A percentile compares a stretch with the other conserved stretches of the same genome.
phyloP scores from a whole-genome alignment of 2,329 filamentous ascomycete genomes.

The Pochonia chlamydosporia region DNA sequence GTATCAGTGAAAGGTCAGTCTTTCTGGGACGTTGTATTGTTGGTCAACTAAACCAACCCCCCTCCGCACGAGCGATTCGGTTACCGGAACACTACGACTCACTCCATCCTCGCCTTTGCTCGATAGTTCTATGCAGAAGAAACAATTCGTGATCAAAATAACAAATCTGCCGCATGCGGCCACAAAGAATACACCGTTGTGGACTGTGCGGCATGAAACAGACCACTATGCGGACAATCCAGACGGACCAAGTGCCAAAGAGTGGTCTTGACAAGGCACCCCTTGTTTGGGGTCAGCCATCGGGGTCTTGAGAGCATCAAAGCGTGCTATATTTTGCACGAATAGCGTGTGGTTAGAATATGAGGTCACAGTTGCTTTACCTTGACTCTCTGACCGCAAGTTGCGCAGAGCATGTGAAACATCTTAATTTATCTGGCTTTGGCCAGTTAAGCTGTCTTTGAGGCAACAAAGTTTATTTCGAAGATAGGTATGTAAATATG shows the following conservation, averaged over 20 bases:
- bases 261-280: constrained; percentile 9
- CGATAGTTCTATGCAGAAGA: not conserved
- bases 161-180: constrained; percentile 13
- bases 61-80: not conserved
- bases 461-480: not conserved
- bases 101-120: not conserved
- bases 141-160: constrained; percentile 1
- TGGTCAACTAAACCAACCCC: too few relatives aligned
- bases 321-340: constrained; percentile 4
- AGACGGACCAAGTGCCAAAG: constrained; percentile 9
- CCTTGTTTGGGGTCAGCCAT: constrained; percentile 11
- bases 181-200: constrained; percentile 11
- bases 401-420: constrained; percentile 8
- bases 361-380: constrained; percentile 1
- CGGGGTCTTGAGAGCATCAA: constrained; percentile 6
- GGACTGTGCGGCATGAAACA: constrained; percentile 8
- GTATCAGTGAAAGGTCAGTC: not conserved
- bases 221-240: constrained; percentile 11
- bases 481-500: too few relatives aligned
- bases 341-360: constrained; percentile 4
- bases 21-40: not conserved
- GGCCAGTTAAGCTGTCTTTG: constrained; percentile 3
- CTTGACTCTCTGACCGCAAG: constrained; percentile 4
- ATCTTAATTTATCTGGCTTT: constrained; percentile 2
- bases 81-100: not conserved